Evolutionary conservation across 176 grass and related monocot genomes (phyloP), one percentile per base, ranked within the genome.

Genomic region (Oryza australiensis): DNA sequence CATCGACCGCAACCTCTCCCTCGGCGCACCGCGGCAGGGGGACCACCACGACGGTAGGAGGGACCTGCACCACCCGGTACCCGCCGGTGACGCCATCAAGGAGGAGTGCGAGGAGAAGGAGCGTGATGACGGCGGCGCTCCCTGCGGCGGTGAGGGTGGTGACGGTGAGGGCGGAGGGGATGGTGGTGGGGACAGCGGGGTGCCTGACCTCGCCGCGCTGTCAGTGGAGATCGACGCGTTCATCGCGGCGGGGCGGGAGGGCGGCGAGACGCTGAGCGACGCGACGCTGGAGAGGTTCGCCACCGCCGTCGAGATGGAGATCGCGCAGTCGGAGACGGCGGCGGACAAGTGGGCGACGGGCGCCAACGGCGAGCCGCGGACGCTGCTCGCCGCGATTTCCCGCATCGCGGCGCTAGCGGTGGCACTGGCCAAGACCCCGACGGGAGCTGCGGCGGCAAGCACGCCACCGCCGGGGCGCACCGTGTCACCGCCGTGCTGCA

Each of bases 1-100:
- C 4, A 55, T 80, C 64, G 90, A 98, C 70, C 95, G 92, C 37
- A 94, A 93, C 67, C 83, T 98, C 88, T 98, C 95, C 37, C 88
- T 94, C 13, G 92, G 87, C 71, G 41, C 87, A 53, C 41, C 88
- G 30, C 77, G 80, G 35, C 30, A 87, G 3, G 80, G 62, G 8
- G 63, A 55, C 8, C 64, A 35, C 11, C 68, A 66, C 33, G 70
- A 89, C n/a, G 18, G 20, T 8, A 88, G 49, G 77, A 85, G 62
- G 72, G 70, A 81, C 46, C 38, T 1, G 26, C 70, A 24, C 14
- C 70, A 24, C 14, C 3, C n/a, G 42, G 10, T 28, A 3, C 27
- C 20, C 26, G 4, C 57, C 24, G 76, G 22, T 73, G 68, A 62
- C 62, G 72, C 86, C 79, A 94, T 94, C 70, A 77, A 83, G 40